Evolutionary conservation across 495 filamentous ascomycete genomes (phyloP), one percentile per base, ranked within the genome.

Genomic region (Penicillium pancosmium): DNA sequence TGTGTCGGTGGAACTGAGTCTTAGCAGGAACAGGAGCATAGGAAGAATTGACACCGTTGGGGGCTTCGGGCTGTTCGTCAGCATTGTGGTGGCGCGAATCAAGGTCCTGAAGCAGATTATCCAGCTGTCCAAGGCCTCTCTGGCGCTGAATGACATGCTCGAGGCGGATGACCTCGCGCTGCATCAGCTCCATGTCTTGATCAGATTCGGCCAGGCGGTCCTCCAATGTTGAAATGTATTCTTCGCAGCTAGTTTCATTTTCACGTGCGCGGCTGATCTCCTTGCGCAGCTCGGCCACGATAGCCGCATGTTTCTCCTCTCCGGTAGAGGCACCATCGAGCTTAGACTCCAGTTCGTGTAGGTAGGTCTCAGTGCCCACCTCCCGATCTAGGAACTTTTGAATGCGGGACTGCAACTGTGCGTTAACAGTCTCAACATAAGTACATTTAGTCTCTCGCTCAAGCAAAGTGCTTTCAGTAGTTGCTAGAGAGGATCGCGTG

Each of bases 91-190:
- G 87, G 52, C 92, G 82, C 62, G 89, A 82, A 67, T 98, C 94
- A 7, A 97, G 83, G 63, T 98, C 93, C 66, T 93, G 86, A 3
- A 99, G 83, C 10, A 98, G 80, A 60, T 87, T 92, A 68, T 99
- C 95, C 21, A 99, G 83, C 69, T 96, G 96, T 13, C 94, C 93
- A 40, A 99, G 84, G 68, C 92, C 96, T 41, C 95, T 84, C 68
- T 99, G 94, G 49, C 95, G 91, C 67, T 98, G 93, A 50, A 99
- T 84, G 21, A 98, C 92, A 74, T 97, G 91, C 71, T 97, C 93
- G 35, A 99, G 79, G 38, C 93, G 86, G 70, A 95, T 88, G 64
- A 99, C 90, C 69, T 99, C 94, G 25, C 92, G 89, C 74, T 97
- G 91, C 93, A 98, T 96, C 55, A 96, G 71, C 67, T 98, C 94